Conservation (phyloP, 257 asterid species). For the Nicotiana attenuata region DNA sequence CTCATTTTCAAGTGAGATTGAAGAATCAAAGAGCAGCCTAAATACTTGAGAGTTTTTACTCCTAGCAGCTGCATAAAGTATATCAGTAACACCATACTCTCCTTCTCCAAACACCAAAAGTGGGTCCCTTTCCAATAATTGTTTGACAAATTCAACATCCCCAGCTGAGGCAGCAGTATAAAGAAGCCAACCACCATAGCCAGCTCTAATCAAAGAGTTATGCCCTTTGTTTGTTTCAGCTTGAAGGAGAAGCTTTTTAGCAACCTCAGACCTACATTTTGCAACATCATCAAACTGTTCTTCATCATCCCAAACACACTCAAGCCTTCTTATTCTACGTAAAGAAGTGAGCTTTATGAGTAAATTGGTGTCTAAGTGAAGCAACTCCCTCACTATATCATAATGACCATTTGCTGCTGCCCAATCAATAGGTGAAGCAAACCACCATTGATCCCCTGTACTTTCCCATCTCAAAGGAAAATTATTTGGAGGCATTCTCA, state of each 20-base stretch:
- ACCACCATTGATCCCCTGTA: slow-evolving; percentile 96
- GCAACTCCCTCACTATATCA: slow-evolving; percentile 72
- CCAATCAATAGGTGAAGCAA: slow-evolving; percentile 91
- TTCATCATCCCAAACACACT: slow-evolving; percentile 86
- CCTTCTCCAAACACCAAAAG: slow-evolving; percentile 89
- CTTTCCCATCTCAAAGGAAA: slow-evolving; percentile 89
- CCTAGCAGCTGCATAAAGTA: slow-evolving; percentile 80
- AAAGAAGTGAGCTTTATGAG: slow-evolving; percentile 78
- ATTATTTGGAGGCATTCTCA: slow-evolving; percentile 38
- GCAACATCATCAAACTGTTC: slow-evolving; percentile 52
- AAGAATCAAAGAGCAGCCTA: slow-evolving; percentile 44
- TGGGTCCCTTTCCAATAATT: slow-evolving; percentile 59
- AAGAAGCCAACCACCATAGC: slow-evolving; percentile 96
- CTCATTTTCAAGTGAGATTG: slow-evolving; percentile 27
- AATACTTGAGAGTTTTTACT: slow-evolving; percentile 57
- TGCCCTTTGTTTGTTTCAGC: slow-evolving; percentile 45
- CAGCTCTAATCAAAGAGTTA: slow-evolving; percentile 72
- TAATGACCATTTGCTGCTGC: slow-evolving; percentile 98
- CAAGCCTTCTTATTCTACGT: slow-evolving; percentile 73
- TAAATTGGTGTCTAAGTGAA: slow-evolving; percentile 74
- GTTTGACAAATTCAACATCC: slow-evolving; percentile 52
- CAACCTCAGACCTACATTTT: slow-evolving; percentile 59
- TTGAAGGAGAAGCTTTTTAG: slow-evolving; percentile 53
- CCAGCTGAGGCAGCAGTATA: slow-evolving; percentile 94
- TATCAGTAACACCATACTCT: slow-evolving; percentile 82